phyloP scores from a whole-genome alignment of 2,329 filamentous ascomycete species.

The Aspergillus ochraceus region DNA sequence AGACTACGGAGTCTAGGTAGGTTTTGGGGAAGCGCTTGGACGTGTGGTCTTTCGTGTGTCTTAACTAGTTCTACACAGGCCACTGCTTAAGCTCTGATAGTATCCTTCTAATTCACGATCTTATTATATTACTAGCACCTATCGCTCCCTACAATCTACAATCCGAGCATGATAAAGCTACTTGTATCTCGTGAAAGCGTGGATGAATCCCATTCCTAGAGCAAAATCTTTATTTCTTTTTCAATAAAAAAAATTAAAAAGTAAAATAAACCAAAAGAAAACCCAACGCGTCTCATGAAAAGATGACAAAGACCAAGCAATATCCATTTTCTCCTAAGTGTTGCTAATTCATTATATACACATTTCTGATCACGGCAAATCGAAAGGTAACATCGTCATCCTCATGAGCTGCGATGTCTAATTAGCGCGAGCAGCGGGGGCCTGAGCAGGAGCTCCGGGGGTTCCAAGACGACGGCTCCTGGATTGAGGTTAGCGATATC shows the following conservation, averaged over 20 bases:
- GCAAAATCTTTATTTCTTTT: no score
- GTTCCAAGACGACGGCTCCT: constrained; percentile 33
- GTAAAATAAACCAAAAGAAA: background rate
- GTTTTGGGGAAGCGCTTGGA: background rate
- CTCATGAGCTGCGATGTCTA: constrained; percentile 19
- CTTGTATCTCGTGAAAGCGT: background rate
- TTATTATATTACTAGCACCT: no score
- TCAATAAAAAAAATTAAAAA: background rate
- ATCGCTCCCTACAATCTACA: background rate
- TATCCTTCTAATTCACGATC: background rate
- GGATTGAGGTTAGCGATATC: constrained; percentile 10
- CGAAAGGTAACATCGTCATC: constrained; percentile 12
- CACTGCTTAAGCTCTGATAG: background rate
- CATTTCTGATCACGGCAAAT: constrained; percentile 25
- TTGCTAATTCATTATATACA: constrained; percentile 35
- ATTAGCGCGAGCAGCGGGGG: constrained; percentile 18
- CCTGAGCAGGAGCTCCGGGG: constrained; percentile 9
- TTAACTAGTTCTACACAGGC: background rate
- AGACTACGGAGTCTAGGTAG: no score
- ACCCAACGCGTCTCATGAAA: background rate
- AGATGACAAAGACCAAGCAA: constrained; percentile 5
- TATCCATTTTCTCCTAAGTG: constrained; percentile 16
- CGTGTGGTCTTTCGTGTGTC: background rate
- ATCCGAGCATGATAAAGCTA: background rate
- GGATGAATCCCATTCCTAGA: no score